Evolutionary conservation across 176 grass and related monocot species (phyloP), one percentile per base, ranked within the genome.

Genomic region (Rhipidocladum racemiflorum): DNA sequence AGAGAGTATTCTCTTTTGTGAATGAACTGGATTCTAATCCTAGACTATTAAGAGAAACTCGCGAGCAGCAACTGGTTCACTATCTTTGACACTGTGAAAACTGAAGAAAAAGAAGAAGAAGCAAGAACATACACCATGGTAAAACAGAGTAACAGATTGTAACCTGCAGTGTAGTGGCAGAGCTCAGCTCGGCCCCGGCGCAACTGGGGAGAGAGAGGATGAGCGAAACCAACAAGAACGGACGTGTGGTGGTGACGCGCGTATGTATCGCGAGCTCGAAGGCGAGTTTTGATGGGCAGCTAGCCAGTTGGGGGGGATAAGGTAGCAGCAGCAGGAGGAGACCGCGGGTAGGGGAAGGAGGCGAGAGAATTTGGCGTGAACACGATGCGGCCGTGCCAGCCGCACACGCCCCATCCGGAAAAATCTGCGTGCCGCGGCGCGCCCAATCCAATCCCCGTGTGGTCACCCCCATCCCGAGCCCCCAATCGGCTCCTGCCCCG

Each of bases 351-450:
- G 32, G 29, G 27, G 72, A 61, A 29, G 59, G 59, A 29, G 59
- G 59, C 25, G 36, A 21, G 79, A 70, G 78, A 84, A 83, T 30
- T 83, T 27, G 83, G 65, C 69, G 86, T 51, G 87, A 30, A 61
- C 74, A 89, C 79, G 70, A 80, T 62, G 87, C 79, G 56, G 86
- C 75, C 68, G 68, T 62, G 70, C 61, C 69, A 88, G 88, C 88
- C 91, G 86, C 91, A 86, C 82, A 86, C 72, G 83, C 80, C 88
- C 88, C 88, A 91, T 94, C 91, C 78, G 86, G 46, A 76, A 54
- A 69, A 76, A 87, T 87, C 76, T 15, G 66, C 55, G 54, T 48
- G 71, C 57, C 42, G 29, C 72, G 39, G 9, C 65, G n/a, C 23
- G 74, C 55, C 80, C 7, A 55, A 55, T 46, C 80, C 7, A 55